phyloP scores from a whole-genome alignment of 2,329 filamentous ascomycete species.

The Coniochaeta ligniaria region DNA sequence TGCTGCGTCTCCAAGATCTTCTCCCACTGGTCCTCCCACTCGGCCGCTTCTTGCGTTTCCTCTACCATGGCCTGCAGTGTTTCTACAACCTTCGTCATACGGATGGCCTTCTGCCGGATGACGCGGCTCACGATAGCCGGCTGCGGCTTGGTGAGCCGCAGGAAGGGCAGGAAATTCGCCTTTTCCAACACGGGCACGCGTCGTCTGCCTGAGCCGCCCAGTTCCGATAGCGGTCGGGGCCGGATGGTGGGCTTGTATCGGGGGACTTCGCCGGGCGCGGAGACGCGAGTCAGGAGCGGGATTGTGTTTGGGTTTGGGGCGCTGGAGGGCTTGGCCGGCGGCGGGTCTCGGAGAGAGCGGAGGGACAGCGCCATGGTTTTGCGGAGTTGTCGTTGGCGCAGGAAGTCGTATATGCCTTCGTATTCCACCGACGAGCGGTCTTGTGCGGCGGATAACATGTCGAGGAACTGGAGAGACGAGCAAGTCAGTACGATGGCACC shows the following conservation, averaged over 20 bases:
- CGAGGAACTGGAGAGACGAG: slow-evolving; percentile 27
- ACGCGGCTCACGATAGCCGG: slow-evolving; percentile 49
- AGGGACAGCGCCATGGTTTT: slow-evolving; percentile 11
- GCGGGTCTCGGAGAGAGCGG: slow-evolving; percentile 9
- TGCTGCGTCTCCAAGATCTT: neutral
- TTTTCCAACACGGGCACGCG: slow-evolving; percentile 50
- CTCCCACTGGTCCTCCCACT: slow-evolving; percentile 44
- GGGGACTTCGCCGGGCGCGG: slow-evolving; percentile 24
- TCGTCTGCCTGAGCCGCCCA: slow-evolving; percentile 39
- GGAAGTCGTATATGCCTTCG: slow-evolving; percentile 30
- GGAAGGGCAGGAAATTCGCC: slow-evolving; percentile 51
- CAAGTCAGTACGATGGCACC: neutral
- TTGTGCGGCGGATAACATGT: slow-evolving; percentile 30
- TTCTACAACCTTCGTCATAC: slow-evolving; percentile 27
- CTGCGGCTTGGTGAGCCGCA: slow-evolving; percentile 62
- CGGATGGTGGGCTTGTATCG: slow-evolving; percentile 39
- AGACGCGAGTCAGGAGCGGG: slow-evolving; percentile 23
- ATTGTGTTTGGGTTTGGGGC: slow-evolving; percentile 12
- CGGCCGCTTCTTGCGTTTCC: slow-evolving; percentile 20
- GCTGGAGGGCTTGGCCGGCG: slow-evolving; percentile 8
- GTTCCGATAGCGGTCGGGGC: slow-evolving; percentile 38
- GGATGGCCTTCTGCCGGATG: slow-evolving; percentile 42
- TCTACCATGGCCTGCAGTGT: slow-evolving; percentile 36
- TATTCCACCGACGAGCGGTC: slow-evolving; percentile 30
- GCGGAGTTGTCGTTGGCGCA: slow-evolving; percentile 23